Evolutionary conservation across 1,284 basidiomycete species (phyloP), one percentile per base, ranked within the genome.

Genomic region (Moniliophthora roreri): DNA sequence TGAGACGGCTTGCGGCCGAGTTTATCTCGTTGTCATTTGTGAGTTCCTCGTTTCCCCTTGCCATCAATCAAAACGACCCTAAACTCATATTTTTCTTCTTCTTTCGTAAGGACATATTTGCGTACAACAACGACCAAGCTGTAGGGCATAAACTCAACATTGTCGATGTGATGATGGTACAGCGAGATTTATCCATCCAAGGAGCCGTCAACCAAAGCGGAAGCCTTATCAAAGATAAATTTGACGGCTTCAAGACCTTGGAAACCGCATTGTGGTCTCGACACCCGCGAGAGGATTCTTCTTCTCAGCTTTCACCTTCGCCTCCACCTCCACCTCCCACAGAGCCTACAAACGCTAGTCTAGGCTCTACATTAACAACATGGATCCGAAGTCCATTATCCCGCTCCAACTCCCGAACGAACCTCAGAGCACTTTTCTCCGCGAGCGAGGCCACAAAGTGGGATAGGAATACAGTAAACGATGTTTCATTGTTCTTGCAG

Each of bases 11-110:
- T 49, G 75, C 79, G 1, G 67, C 69, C 7, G 74, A 82, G 56
- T 69, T 81, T 48, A 70, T 82, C 13, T 66, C 73, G 7, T 76
- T 75, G 68, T 73, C 76, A 21, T 70, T 73, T 60, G 82, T 84
- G 65, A 53, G 70, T 68, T 21, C 48, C 46, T n/a, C 32, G 26
- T 48, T 48, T 21, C 15, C 11, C 28, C 28, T 15, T 26, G 34
- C 38, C n/a, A 18, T n/a, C 46, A 23, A 37, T 51, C 40, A 32
- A n/a, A n/a, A n/a, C n/a, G n/a, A 35, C 40, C 46, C 49, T 38
- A 36, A 40, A 44, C 50, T 51, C 13, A 34, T 32, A 9, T 32
- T 34, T n/a, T 44, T n/a, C n/a, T n/a, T n/a, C n/a, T 58, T 52
- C 53, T 56, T 21, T 44, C 55, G 15, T 47, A 55, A 82, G 80